Percentiles rank a stretch among this genome's conserved stretches.
These are phyloP conservation scores for Fusarium pininemorale DNA, from an alignment of 2,329 filamentous ascomycete species.

Conservation along the genomic window DNA sequence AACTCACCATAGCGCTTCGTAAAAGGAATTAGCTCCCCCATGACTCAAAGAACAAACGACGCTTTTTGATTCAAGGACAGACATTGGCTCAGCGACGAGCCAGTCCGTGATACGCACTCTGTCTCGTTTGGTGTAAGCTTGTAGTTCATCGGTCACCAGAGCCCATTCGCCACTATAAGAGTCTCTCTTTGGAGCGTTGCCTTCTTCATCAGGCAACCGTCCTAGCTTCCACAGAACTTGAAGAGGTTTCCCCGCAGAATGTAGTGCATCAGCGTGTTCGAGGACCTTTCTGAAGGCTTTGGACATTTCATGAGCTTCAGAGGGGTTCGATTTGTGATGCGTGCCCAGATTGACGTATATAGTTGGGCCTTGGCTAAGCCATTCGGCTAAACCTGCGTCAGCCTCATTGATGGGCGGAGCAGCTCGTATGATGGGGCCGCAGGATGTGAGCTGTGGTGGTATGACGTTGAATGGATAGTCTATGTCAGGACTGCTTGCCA, in stretches of 20 bases:
- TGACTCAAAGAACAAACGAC: not conserved
- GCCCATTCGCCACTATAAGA: not conserved
- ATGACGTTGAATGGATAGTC: not conserved
- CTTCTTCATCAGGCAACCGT: not conserved
- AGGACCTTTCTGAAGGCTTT: not conserved
- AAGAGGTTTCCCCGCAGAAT: not conserved
- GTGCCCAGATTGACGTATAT: not conserved
- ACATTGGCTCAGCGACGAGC: not conserved
- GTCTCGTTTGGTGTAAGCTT: not conserved
- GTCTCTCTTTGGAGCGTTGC: not conserved
- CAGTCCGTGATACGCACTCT: not conserved
- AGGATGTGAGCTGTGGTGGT: not conserved
- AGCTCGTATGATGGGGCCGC: not conserved
- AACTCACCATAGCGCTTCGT: not conserved
- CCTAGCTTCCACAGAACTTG: not conserved
- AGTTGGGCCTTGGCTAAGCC: not conserved
- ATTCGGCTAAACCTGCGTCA: not conserved
- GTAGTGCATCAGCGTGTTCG: fast-evolving
- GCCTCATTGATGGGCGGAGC: not conserved
- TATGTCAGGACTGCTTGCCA: not conserved
- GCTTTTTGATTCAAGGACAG: not conserved
- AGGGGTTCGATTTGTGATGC: not conserved
- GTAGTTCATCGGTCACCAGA: not conserved
- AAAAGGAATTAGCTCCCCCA: not conserved
- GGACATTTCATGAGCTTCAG: not conserved